These are phyloP conservation scores for Carex scoparia DNA, from an alignment of 176 grass and related monocot species.

Conservation along the genomic window DNA sequence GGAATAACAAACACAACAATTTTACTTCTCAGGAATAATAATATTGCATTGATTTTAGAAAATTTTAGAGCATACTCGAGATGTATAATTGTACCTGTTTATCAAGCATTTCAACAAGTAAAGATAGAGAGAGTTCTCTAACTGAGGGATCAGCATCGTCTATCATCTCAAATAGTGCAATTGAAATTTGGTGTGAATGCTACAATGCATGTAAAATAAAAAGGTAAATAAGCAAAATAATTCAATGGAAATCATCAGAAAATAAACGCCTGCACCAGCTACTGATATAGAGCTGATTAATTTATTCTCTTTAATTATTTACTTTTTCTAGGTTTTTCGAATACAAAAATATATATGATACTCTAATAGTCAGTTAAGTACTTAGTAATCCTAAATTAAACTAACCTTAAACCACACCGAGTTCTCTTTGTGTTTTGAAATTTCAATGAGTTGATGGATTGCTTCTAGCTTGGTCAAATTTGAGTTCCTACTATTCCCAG, in stretches of 20 bases:
- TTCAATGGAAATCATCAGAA: conserved; percentile 7
- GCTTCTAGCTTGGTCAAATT: conserved; percentile 33
- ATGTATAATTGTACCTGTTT: conserved; percentile 42
- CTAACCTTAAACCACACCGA: conserved; percentile 53
- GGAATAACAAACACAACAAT: conserved; percentile 22
- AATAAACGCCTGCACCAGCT: not conserved
- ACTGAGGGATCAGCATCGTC: conserved; percentile 59
- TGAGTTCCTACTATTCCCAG: conserved; percentile 26
- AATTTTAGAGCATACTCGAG: conserved; percentile 10
- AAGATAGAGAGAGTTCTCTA: conserved; percentile 68
- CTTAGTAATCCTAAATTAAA: conserved; percentile 1
- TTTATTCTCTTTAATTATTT: not conserved
- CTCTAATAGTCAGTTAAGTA: not conserved
- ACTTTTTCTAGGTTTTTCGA: not conserved
- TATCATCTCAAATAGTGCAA: conserved; percentile 68
- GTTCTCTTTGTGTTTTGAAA: conserved; percentile 23
- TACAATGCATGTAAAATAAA: conserved; percentile 27
- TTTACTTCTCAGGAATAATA: not conserved
- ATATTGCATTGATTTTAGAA: conserved; percentile 6
- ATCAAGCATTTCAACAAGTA: conserved; percentile 67
- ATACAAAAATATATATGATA: not conserved
- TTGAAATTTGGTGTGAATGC: conserved; percentile 66
- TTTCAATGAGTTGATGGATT: conserved; percentile 37
- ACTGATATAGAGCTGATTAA: not conserved
- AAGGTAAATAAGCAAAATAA: not conserved